Base-by-base conservation (phyloP, 1,139 yeast species). In the Sugiyamaella castrensis region DNA sequence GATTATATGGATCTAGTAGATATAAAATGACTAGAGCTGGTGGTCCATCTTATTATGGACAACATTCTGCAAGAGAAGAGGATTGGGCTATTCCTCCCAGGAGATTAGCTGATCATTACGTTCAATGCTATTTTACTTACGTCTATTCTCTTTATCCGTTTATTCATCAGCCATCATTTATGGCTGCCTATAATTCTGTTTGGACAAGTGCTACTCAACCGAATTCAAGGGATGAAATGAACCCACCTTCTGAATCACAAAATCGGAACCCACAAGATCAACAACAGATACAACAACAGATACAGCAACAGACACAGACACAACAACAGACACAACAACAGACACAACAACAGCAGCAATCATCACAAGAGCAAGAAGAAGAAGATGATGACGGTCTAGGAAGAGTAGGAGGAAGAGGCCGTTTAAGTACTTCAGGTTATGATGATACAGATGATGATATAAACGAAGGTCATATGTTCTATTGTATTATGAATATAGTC, bases 401-500 rank as follows among this genome's bases (percentile, higher is more conserved):
- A 19, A 19, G 24, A 19, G 5, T 4, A 4, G 24, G 24, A 5
- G 24, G 38, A 12, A 13, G 34, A n/a, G 6, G 34, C 3, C 13
- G 34, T 13, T 31, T 5, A 31, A 31, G 5, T 13, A n/a, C 3
- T 13, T 4, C 15, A 2, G 13, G 12, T 6, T n/a, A 31, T 35
- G 44, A 30, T 27, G 40, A 38, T 26, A 35, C 31, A 2, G 46
- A 41, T 16, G 43, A 30, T 10, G 51, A 42, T 13, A 13, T 26
- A 12, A 38, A 33, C 2, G 51, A 47, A 8, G 40, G 48, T 28
- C 54, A 51, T n/a, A 34, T 48, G 31, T 57, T 55, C 39, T 57
- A 52, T 40, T 56, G 59, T 40, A 47, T 54, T 26, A 37, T 57
- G 36, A 57, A 57, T 39, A 40, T 57, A 13, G 56, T 57, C n/a